Evolutionary conservation across 164 flowering plant genomes (phyloP).

Genomic region (Hamamelis virginiana): DNA sequence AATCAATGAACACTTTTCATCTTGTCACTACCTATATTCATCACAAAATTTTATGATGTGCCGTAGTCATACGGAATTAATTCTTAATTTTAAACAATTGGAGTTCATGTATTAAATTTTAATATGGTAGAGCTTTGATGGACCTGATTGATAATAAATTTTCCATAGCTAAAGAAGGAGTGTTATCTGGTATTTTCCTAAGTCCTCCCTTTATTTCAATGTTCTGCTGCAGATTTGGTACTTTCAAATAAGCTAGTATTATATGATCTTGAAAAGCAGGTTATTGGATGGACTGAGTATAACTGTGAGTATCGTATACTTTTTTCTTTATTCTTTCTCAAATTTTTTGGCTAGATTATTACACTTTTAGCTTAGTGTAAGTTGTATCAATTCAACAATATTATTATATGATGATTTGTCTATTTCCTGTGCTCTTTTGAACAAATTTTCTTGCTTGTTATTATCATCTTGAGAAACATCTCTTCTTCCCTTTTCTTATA

Average conservation of each 20-base stretch:
- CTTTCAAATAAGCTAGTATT: slow-evolving; percentile 63
- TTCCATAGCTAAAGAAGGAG: neutral
- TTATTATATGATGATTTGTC: neutral
- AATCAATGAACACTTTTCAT: no score
- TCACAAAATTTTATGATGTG: no score
- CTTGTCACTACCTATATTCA: no score
- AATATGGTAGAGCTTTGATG: no score
- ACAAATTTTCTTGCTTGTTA: neutral
- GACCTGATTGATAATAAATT: neutral
- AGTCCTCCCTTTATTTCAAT: slow-evolving; percentile 1
- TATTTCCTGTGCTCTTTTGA: neutral
- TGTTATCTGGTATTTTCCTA: neutral
- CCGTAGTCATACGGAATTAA: no score
- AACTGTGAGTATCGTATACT: slow-evolving; percentile 43
- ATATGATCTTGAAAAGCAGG: slow-evolving; percentile 54
- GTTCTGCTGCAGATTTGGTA: slow-evolving; percentile 62
- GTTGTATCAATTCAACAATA: neutral
- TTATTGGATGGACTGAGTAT: slow-evolving; percentile 57
- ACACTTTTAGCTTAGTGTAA: neutral
- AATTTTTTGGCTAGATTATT: neutral
- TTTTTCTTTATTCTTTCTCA: neutral
- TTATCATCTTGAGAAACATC: neutral
- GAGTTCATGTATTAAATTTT: no score
- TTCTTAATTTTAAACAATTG: no score
- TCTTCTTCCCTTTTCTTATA: neutral